Evolutionary conservation across 1,284 basidiomycete genomes (phyloP).

Genomic region (Sporisorium graminicola): DNA sequence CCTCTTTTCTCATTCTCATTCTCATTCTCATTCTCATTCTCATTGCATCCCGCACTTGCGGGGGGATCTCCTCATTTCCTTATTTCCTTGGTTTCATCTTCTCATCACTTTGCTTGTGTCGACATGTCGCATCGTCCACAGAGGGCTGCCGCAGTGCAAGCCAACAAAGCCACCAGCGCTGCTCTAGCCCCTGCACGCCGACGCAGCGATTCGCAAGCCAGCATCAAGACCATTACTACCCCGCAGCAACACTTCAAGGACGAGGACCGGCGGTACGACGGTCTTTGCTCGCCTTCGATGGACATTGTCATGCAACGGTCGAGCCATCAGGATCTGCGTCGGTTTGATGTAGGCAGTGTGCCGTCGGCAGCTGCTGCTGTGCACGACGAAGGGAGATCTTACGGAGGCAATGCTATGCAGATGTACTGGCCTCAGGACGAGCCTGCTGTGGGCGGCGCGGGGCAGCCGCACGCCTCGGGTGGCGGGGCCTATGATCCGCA

Average conservation of each 20-base stretch:
- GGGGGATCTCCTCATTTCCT: conserved; percentile 13
- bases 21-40: conserved; percentile 4
- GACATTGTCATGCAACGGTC: conserved; percentile 37
- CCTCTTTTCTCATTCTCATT: background rate
- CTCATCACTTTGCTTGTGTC: background rate
- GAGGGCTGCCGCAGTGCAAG: conserved; percentile 43
- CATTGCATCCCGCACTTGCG: conserved; percentile 10
- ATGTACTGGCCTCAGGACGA: conserved; percentile 31
- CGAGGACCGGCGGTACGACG: conserved; percentile 21
- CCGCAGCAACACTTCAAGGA: conserved; percentile 16
- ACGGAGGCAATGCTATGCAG: conserved; percentile 9
- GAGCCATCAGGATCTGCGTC: conserved; percentile 31
- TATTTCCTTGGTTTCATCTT: too few species aligned
- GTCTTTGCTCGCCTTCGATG: conserved; percentile 28
- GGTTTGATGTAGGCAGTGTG: conserved; percentile 7
- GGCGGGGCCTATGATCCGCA: conserved; percentile 8
- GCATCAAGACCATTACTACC: conserved; percentile 34
- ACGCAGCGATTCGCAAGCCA: conserved; percentile 34
- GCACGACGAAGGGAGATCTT: conserved; percentile 5
- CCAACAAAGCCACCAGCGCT: conserved; percentile 32
- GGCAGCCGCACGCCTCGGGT: too few species aligned
- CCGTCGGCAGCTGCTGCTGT: background rate
- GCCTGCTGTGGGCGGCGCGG: background rate
- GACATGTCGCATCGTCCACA: conserved; percentile 39
- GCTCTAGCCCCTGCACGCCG: conserved; percentile 21